These are phyloP conservation scores for Aspergillus sp. DNA, from an alignment of 2,329 filamentous ascomycete genomes.

Conservation along the genomic window DNA sequence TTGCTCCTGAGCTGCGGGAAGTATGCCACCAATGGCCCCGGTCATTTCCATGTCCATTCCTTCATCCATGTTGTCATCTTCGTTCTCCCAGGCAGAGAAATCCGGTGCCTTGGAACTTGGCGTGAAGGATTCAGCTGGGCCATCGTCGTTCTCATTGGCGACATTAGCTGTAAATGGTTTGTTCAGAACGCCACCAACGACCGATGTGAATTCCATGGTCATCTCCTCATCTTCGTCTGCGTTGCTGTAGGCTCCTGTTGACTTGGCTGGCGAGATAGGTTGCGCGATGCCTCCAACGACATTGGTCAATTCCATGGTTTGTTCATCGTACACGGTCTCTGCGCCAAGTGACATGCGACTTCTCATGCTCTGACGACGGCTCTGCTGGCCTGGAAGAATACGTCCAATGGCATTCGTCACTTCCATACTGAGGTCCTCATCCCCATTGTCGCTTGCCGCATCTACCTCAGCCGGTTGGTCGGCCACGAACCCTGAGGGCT, in stretches of 20 bases:
- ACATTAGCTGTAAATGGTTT: constrained; percentile 21
- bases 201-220: constrained; percentile 52
- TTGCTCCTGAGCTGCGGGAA: constrained; percentile 42
- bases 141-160: constrained; percentile 16
- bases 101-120: constrained; percentile 25
- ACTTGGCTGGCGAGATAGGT: constrained; percentile 29
- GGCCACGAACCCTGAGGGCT: constrained; percentile 31
- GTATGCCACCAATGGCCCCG: constrained; percentile 48
- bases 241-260: constrained; percentile 31
- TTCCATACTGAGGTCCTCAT: constrained; percentile 87
- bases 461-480: constrained; percentile 14
- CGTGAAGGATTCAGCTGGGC: constrained; percentile 12
- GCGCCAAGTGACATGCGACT: constrained; percentile 46
- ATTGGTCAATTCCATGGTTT: constrained; percentile 51
- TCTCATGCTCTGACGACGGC: constrained; percentile 37
- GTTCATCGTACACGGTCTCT: constrained; percentile 50
- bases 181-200: constrained; percentile 45
- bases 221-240: constrained; percentile 46
- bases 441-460: constrained; percentile 47
- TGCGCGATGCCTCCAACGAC: constrained; percentile 45
- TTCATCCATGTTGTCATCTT: constrained; percentile 33
- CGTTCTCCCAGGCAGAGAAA: constrained; percentile 25
- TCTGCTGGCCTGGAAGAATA: constrained; percentile 61
- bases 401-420: constrained; percentile 80
- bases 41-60: constrained; percentile 63